Base-by-base conservation (phyloP, 2,329 filamentous ascomycete genomes). In the Arthroderma sp. region DNA sequence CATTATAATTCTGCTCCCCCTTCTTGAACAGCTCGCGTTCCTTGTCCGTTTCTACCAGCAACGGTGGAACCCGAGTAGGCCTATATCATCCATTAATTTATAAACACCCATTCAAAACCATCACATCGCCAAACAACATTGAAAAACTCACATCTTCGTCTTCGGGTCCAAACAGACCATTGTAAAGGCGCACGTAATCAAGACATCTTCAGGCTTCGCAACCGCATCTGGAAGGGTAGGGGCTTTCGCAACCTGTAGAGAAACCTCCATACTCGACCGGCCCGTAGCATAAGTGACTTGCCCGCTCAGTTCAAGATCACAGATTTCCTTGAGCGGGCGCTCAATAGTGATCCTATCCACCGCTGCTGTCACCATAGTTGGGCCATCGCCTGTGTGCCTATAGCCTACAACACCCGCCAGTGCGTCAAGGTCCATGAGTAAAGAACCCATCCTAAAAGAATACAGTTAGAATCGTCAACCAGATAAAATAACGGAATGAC, bases 371-470 rank as follows among this genome's bases (percentile, higher is more conserved):
- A 81, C 77, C 1, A 75, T 80, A 1, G 73, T 76, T 1, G 80
- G 76, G 37, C 66, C 65, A 43, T 81, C 78, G 11, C 79, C 79
- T 0, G 78, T 80, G 53, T 83, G 79, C 50, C 82, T 83, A 62
- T 86, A 81, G 11, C 83, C 82, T 45, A 88, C 75, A 39, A 87
- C 76, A 6, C 84, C 83, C 1, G 82, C 82, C 5, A 88, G 64
- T 0, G 83, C 83, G 62, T 88, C 83, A 1, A 88, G 71, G 50
- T 88, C 83, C 82, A 87, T 87, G 49, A 88, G 77, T 10, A 88
- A 66, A 0, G 82, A 79, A 0, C 83, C 83, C 5, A 87, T 69
- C 43, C 69, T 79, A 66, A 5, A 36, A 15, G 10, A 6, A 31
- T 40, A 22, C 44, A 39, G 53, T 49, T 37, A 41, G n/a, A n/a